Evolutionary conservation across 805 yeast genomes (phyloP), one percentile per base, ranked within the genome.

Genomic region (Zygosaccharomyces bisporus): DNA sequence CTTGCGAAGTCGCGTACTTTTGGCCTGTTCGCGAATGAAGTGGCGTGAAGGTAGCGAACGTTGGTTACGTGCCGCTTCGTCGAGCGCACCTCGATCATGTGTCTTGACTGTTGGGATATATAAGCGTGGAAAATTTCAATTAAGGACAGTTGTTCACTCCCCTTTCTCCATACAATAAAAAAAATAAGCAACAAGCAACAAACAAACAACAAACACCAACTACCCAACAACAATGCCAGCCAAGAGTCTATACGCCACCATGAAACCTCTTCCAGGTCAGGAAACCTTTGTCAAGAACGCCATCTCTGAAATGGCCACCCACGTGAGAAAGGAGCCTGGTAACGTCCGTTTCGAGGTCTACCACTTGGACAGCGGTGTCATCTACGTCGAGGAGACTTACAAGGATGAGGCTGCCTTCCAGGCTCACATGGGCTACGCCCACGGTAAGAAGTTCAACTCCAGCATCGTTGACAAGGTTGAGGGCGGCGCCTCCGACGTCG

Each of bases 401-500:
- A 37, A 37, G 40, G 40, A 37, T 17, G 40, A 37, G 21, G 32
- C 32, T 27, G 40, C 40, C 20, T 37, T 37, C 40, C 31, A 37
- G 30, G 40, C 40, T 25, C 40, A 37, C 40, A 37, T 37, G 40
- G 40, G 40, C 12, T 25, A 29, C 30, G 32, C 27, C 12, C 40
- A 37, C 23, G 40, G 40, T 37, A 37, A 37, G 40, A 30, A 25
- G 14, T 37, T 37, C 23, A 37, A 37, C 20, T 21, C 32, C 20
- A 37, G 40, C 32, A 37, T 37, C 23, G 40, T 37, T 21, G 40
- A 37, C 40, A 37, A 37, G 32, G 40, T 37, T 23, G 40, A 25
- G 20, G 40, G 40, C 30, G 40, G 40, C 16, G 40, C 31, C 16
- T 37, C 40, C 16, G 20, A 18, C 24, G 40, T 37, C n/a, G 40